Percentiles rank a stretch among this genome's conserved stretches.
Evolutionary conservation across 495 filamentous ascomycete genomes (phyloP).

Genomic region (Trichoderma reesei): DNA sequence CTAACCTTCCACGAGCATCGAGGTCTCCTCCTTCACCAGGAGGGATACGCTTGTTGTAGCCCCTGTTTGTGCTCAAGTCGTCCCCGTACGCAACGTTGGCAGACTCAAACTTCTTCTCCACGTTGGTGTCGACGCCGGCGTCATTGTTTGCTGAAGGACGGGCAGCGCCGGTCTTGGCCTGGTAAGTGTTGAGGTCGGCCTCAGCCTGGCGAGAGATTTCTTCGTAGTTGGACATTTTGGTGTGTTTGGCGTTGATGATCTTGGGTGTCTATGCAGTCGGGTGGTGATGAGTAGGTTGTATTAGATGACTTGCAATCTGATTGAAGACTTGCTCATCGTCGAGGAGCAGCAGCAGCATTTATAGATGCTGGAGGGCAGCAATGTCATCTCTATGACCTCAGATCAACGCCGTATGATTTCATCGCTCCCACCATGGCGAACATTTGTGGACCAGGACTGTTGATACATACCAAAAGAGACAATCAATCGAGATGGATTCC

Average conservation of each 20-base stretch:
- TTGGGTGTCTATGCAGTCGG: too few relatives aligned
- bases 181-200: slow-evolving; percentile 36
- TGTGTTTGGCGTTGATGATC: too few relatives aligned
- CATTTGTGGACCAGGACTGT: neutral
- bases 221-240: slow-evolving; percentile 10
- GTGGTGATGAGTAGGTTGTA: too few relatives aligned
- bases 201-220: slow-evolving; percentile 37
- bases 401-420: slow-evolving; percentile 5
- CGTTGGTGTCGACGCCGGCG: slow-evolving; percentile 23
- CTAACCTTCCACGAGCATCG: slow-evolving; percentile 28
- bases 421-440: neutral
- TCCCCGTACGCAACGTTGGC: slow-evolving; percentile 23
- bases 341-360: neutral
- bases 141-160: slow-evolving; percentile 20
- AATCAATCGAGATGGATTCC: neutral
- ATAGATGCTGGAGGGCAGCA: neutral
- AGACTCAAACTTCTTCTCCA: slow-evolving; percentile 26
- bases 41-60: slow-evolving; percentile 29
- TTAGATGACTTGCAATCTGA: too few relatives aligned
- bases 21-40: slow-evolving; percentile 29
- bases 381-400: slow-evolving; percentile 11
- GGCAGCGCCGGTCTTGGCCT: slow-evolving; percentile 30
- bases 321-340: neutral
- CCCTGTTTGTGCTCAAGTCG: slow-evolving; percentile 24
- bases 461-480: neutral